A percentile compares a stretch with the other conserved stretches of the same genome.
These are phyloP conservation scores for Petunia axillaris DNA, from an alignment of 257 asterid genomes.

Conservation along the genomic window DNA sequence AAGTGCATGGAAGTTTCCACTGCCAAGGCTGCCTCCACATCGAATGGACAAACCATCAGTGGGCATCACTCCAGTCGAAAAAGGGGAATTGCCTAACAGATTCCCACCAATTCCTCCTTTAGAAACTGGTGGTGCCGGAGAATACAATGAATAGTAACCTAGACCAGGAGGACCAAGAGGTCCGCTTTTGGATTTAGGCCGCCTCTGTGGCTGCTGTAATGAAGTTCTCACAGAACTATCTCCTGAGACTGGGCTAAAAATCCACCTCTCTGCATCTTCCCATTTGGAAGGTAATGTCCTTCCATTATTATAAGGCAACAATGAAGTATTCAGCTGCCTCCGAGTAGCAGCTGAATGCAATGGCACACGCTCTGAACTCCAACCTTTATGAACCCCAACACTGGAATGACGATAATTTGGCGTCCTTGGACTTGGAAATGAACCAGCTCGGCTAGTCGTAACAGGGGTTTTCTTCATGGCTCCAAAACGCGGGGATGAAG, in stretches of 20 bases:
- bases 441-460: constrained; percentile 45
- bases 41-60: constrained; percentile 60
- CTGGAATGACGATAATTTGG: constrained; percentile 72
- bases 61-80: constrained; percentile 64
- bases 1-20: constrained; percentile 48
- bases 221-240: constrained; percentile 61
- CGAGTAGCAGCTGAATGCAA: constrained; percentile 50
- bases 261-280: constrained; percentile 99
- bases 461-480: constrained; percentile 60
- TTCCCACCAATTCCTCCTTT: constrained; percentile 52
- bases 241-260: constrained; percentile 81
- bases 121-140: constrained; percentile 67
- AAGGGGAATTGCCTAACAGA: constrained; percentile 60
- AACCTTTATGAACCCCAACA: constrained; percentile 77
- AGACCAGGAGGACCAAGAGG: constrained; percentile 93
- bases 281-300: constrained; percentile 92
- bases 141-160: constrained; percentile 72
- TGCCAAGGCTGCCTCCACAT: constrained; percentile 46
- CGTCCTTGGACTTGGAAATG: constrained; percentile 91
- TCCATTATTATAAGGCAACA: constrained; percentile 72
- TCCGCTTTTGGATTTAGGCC: constrained; percentile 94
- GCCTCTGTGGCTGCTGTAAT: constrained; percentile 67
- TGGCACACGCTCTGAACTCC: constrained; percentile 96
- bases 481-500: constrained; percentile 72
- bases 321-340: constrained; percentile 49